Evolutionary conservation across 306 rosid genomes (phyloP), one percentile per base, ranked within the genome.

Genomic region (Begonia loranthoides): DNA sequence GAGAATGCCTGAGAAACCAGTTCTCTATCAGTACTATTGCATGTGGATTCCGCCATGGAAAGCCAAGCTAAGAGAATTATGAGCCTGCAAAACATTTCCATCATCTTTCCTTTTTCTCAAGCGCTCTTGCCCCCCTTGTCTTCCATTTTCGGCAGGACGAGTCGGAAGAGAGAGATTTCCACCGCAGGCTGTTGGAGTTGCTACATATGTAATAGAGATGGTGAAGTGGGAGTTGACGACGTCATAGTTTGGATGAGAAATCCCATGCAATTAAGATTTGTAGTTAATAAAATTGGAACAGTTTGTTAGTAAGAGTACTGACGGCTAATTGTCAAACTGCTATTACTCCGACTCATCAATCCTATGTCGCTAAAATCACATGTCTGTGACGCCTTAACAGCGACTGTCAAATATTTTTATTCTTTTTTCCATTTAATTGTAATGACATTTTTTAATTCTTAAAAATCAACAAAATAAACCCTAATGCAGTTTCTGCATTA

Each of bases 1-100:
- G 65, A 56, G 61, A 90, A 90, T 15, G 93, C 93, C 54, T 66
- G 76, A 12, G 54, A 61, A 12, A 86, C 21, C 5, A 78, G 69
- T 8, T 56, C 69, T 0, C 36, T 72, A 69, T 90, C 87, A 52
- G 56, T 51, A 14, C 55, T 62, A 41, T 74, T 70, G 73, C 95
- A 90, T 24, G 76, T 56, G 55, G 88, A 73, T 51, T 76, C 76
- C 14, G 22, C 77, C 1, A 55, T 10, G 6, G 66, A 16, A 46
- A 72, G 13, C 28, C 78, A 55, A 1, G 68, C 52, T 4, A 78
- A 54, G 43, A 85, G 72, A 74, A 78, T 33, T 14, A 63, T 60
- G 54, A 72, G 65, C n/a, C 49, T 66, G 67, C 1, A 57, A 46
- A 67, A 24, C 44, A 17, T 41, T 12, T 51, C 66, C 73, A 78